These are phyloP conservation scores for Smithsoniella earleae DNA, from an alignment of 163 green algal species.

Conservation along the genomic window DNA sequence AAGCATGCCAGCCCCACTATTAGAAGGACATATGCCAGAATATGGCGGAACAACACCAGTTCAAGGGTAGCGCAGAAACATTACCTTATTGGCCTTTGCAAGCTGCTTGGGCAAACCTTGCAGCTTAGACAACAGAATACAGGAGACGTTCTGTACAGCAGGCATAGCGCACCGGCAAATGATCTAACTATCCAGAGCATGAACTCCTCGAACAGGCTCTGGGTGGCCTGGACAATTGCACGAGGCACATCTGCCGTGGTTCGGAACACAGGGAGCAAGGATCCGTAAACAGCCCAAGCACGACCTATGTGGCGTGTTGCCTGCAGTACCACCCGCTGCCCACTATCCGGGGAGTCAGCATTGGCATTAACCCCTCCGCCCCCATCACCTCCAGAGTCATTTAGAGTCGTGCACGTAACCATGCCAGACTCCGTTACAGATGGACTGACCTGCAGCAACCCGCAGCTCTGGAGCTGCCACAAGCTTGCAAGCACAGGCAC, in stretches of 20 bases:
- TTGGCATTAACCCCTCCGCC: not conserved
- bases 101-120: too few relatives aligned
- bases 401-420: not conserved
- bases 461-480: not conserved
- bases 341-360: not conserved
- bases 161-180: too few relatives aligned
- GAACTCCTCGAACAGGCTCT: slow-evolving; percentile 30
- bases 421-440: too few relatives aligned
- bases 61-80: too few relatives aligned
- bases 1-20: too few relatives aligned
- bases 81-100: too few relatives aligned
- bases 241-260: slow-evolving; percentile 13
- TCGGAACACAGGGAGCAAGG: not conserved
- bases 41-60: too few relatives aligned
- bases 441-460: too few relatives aligned
- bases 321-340: slow-evolving; percentile 18
- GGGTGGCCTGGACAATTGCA: not conserved
- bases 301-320: not conserved
- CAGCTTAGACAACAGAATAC: too few relatives aligned
- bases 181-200: slow-evolving; percentile 22
- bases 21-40: too few relatives aligned
- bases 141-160: too few relatives aligned
- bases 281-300: not conserved
- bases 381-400: not conserved
- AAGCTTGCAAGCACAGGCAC: not conserved